phyloP scores from a whole-genome alignment of 2,329 filamentous ascomycete species.

The Ophiostoma perfectum region DNA sequence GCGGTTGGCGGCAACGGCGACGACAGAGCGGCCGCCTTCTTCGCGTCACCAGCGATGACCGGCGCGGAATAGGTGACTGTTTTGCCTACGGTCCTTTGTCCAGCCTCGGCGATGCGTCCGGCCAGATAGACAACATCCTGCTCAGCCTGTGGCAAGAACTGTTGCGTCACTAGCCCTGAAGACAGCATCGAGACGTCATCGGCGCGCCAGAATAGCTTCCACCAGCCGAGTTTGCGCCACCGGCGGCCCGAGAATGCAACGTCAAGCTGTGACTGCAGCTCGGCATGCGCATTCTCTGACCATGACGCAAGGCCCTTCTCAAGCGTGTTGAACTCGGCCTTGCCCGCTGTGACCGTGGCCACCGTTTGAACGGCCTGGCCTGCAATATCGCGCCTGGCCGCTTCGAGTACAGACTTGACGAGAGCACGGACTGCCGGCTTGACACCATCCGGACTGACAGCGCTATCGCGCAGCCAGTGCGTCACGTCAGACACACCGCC shows the following conservation, averaged over 20 bases:
- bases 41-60: constrained; percentile 19
- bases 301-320: constrained; percentile 59
- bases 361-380: constrained; percentile 24
- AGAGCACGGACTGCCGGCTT: constrained; percentile 63
- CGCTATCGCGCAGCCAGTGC: constrained; percentile 58
- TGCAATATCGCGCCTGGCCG: constrained; percentile 41
- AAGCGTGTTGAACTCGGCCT: constrained; percentile 44
- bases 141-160: constrained; percentile 74
- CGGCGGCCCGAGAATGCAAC: constrained; percentile 66
- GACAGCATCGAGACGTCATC: constrained; percentile 85
- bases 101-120: constrained; percentile 49
- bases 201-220: constrained; percentile 91
- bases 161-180: constrained; percentile 67
- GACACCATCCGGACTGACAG: constrained; percentile 41
- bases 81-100: constrained; percentile 13
- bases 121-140: constrained; percentile 76
- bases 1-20: constrained; percentile 31
- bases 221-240: constrained; percentile 83
- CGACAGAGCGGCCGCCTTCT: neutral
- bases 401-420: constrained; percentile 57
- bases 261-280: constrained; percentile 75
- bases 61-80: constrained; percentile 29
- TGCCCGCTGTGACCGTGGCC: constrained; percentile 25
- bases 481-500: constrained; percentile 63
- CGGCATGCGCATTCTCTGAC: constrained; percentile 74